Evolutionary conservation across 768 basidiomycete genomes (phyloP).

Genomic region (Boletus insuetus): DNA sequence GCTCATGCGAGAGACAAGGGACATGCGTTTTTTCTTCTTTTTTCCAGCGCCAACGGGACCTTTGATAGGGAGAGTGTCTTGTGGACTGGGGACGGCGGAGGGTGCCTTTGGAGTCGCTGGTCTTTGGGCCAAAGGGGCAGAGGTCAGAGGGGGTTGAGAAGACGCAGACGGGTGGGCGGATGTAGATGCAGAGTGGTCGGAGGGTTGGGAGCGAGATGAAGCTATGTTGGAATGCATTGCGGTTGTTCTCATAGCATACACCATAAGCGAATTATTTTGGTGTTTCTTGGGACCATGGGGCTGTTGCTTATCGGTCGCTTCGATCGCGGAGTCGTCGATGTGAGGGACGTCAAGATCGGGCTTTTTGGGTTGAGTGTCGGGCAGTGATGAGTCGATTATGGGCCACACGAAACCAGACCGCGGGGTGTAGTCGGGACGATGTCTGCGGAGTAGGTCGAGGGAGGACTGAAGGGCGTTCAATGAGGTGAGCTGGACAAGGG

Average conservation of each 20-base stretch:
- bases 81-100: constrained; percentile 37
- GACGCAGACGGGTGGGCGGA: constrained; percentile 25
- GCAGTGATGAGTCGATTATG: constrained; percentile 55
- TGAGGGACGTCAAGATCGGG: constrained; percentile 26
- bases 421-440: constrained; percentile 81
- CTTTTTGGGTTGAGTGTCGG: constrained; percentile 44
- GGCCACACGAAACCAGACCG: constrained; percentile 86
- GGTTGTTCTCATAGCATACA: constrained; percentile 79
- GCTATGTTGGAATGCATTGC: constrained; percentile 63
- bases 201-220: constrained; percentile 38
- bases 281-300: constrained; percentile 46
- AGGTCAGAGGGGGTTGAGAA: constrained; percentile 28
- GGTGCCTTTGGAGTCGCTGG: constrained; percentile 32
- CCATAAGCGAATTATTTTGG: constrained; percentile 65
- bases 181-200: constrained; percentile 27
- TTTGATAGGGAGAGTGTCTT: constrained; percentile 45
- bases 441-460: constrained; percentile 65
- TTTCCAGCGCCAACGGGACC: constrained; percentile 52
- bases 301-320: constrained; percentile 22
- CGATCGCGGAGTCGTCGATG: constrained; percentile 19
- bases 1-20: background rate
- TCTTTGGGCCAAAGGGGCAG: constrained; percentile 34
- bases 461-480: constrained; percentile 73
- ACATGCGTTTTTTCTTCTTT: constrained; percentile 76
- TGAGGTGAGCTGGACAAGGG: constrained; percentile 54